Percentiles rank a stretch among this genome's conserved stretches.
Evolutionary conservation across 2,329 filamentous ascomycete genomes (phyloP).

Genomic region (Aureobasidium sp.): DNA sequence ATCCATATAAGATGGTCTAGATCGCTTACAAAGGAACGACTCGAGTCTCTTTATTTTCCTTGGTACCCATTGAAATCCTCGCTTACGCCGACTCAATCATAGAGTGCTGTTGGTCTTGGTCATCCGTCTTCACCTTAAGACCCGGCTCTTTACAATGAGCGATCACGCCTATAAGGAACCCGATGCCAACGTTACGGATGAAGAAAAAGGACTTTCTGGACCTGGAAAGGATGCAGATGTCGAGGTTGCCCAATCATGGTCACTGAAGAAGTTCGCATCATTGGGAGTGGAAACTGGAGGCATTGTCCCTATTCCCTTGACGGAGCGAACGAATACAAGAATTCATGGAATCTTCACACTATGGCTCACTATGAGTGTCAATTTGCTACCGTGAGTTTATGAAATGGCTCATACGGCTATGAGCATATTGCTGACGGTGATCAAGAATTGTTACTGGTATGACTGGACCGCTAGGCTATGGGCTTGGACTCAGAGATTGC

Average conservation of each 20-base stretch:
- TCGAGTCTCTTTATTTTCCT: not conserved
- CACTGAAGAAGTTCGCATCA: constrained; percentile 6
- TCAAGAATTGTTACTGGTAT: constrained; percentile 55
- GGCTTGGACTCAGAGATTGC: constrained; percentile 49
- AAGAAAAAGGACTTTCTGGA: constrained; percentile 3
- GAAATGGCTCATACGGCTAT: too few relatives aligned
- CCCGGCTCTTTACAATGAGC: not conserved
- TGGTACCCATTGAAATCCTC: not conserved
- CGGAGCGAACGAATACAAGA: constrained; percentile 47
- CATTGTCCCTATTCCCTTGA: constrained; percentile 49
- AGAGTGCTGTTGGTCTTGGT: not conserved
- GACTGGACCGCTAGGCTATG: constrained; percentile 50
- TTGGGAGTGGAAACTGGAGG: constrained; percentile 28
- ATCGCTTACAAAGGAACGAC: not conserved
- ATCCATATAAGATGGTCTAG: constrained; percentile 5
- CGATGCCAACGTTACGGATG: not conserved
- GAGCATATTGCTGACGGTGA: not conserved
- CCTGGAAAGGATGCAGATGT: constrained; percentile 1
- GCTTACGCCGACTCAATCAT: not conserved
- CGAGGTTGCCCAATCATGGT: constrained; percentile 4
- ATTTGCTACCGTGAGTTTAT: constrained; percentile 49
- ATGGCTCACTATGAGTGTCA: constrained; percentile 53
- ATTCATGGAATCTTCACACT: constrained; percentile 54
- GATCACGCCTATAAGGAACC: not conserved
- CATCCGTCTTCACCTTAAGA: not conserved